phyloP scores from a whole-genome alignment of 768 basidiomycete species.

The Epithele typhae region DNA sequence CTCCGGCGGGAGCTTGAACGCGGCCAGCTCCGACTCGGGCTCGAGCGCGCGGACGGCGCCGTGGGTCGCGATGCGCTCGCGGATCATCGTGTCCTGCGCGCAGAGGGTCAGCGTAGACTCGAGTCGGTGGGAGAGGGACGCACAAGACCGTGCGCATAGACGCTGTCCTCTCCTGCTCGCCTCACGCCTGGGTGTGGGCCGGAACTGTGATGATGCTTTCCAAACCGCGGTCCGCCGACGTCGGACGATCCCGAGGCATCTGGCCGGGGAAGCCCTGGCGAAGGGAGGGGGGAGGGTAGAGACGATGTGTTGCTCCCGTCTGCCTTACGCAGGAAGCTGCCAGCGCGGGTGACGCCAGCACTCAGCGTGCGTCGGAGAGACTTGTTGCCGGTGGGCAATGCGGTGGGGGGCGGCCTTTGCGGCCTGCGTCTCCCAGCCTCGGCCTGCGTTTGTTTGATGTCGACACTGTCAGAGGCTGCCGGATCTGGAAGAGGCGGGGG shows the following conservation, averaged over 20 bases:
- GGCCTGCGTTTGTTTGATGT: too few relatives aligned
- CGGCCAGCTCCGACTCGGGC: slow-evolving; percentile 57
- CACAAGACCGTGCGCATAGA: slow-evolving; percentile 53
- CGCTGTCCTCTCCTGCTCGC: slow-evolving; percentile 56
- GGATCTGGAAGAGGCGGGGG: too few relatives aligned
- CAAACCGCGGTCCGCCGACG: slow-evolving; percentile 20
- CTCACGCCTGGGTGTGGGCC: slow-evolving; percentile 16
- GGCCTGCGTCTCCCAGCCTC: too few relatives aligned
- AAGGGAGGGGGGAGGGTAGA: background rate
- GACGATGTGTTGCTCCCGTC: too few relatives aligned
- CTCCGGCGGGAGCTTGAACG: slow-evolving; percentile 59
- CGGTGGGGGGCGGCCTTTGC: too few relatives aligned
- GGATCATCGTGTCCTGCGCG: slow-evolving; percentile 71
- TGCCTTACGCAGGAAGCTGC: slow-evolving; percentile 8
- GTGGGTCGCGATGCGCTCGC: slow-evolving; percentile 81
- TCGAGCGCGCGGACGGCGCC: slow-evolving; percentile 86
- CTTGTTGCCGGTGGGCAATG: too few relatives aligned
- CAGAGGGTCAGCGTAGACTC: slow-evolving; percentile 22
- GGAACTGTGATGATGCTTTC: slow-evolving; percentile 12
- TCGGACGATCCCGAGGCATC: slow-evolving; percentile 3
- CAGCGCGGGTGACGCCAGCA: slow-evolving; percentile 9
- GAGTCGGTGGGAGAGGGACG: slow-evolving; percentile 11
- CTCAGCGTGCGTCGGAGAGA: slow-evolving; percentile 13
- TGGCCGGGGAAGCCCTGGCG: too few relatives aligned
- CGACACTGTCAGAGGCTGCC: too few relatives aligned